Evolutionary conservation across 257 asterid genomes (phyloP).

Genomic region (Solanum chilense): DNA sequence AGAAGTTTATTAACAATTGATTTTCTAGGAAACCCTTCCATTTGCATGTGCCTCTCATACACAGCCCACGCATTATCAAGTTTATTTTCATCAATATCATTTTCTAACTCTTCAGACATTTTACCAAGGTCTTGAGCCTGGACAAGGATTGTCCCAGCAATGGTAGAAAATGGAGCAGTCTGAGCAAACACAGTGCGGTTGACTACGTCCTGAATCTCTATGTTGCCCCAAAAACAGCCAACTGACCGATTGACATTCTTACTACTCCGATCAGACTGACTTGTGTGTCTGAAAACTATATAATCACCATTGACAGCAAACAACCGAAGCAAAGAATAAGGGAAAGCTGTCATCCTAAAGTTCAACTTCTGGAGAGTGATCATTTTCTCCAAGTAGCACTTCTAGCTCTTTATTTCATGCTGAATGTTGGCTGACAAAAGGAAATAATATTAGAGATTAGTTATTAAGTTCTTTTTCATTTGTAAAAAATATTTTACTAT

Average conservation of each 20-base stretch:
- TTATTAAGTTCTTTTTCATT: not conserved
- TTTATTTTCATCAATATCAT: constrained; percentile 39
- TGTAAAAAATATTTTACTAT: not conserved
- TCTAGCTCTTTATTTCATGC: not conserved
- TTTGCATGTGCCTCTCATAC: constrained; percentile 60
- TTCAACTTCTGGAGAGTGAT: constrained; percentile 22
- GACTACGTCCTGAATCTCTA: not conserved
- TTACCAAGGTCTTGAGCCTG: constrained; percentile 85
- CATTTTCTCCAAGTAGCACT: constrained; percentile 21
- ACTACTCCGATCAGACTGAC: constrained; percentile 5
- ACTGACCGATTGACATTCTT: not conserved
- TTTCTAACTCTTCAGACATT: constrained; percentile 60
- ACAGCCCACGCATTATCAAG: constrained; percentile 66
- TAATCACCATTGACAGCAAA: not conserved
- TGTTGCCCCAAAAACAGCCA: not conserved
- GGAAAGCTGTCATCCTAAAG: constrained; percentile 2
- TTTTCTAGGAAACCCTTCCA: constrained; percentile 78
- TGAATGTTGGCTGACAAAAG: not conserved
- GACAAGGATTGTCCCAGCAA: constrained; percentile 53
- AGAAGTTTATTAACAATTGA: constrained; percentile 49
- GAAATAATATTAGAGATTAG: not conserved
- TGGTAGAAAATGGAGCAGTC: constrained; percentile 33
- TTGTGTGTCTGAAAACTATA: constrained; percentile 8
- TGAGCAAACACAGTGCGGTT: constrained; percentile 1
- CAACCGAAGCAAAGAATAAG: constrained; percentile 13